Base-by-base conservation (phyloP, 495 filamentous ascomycete species). In the Penicillium malachiteum region DNA sequence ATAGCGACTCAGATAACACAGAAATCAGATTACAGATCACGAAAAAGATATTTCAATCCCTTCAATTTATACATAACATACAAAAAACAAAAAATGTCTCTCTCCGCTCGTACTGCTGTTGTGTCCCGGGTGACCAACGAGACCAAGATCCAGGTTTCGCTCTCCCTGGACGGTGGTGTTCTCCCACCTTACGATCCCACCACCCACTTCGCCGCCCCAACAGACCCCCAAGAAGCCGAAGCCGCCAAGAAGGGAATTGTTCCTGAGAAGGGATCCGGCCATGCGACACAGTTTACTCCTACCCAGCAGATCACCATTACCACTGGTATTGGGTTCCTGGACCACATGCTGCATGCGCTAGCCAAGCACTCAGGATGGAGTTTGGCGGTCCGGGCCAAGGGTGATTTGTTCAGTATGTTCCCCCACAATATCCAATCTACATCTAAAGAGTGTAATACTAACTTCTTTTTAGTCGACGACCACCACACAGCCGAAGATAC, bases 401-500 rank as follows among this genome's bases (percentile, higher is more conserved):
- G 94, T 14, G 94, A 98, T 76, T 69, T 97, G 21, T 87, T 92
- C 76, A 96, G 91, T 95, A 74, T 52, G 82, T 80, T 2, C 17
- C 7, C 17, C 40, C n/a, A n/a, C n/a, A n/a, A 44, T 7, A 41
- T 14, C 16, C 38, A 54, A 39, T 14, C 16, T 33, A 45, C 37
- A 42, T n/a, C 31, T 7, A 43, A 45, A 14, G 21, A 26, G 4
- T 26, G 21, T 4, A 26, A 26, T 35, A 3, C 48, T 37, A 42
- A 47, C 31, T 7, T 17, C n/a, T 5, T 13, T n/a, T 5, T 43
- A 96, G 92, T 98, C 75, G 94, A 98, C 77, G 94, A 97, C 80
- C 94, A 98, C 77, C 94, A 98, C 79, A 96, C 93, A 5, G 86
- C 92, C 53, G 94, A 98, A 84, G 94, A 98, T 76, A 88, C 88